phyloP scores from a whole-genome alignment of 2,329 filamentous ascomycete genomes.

The Cryphonectria nitschkei region DNA sequence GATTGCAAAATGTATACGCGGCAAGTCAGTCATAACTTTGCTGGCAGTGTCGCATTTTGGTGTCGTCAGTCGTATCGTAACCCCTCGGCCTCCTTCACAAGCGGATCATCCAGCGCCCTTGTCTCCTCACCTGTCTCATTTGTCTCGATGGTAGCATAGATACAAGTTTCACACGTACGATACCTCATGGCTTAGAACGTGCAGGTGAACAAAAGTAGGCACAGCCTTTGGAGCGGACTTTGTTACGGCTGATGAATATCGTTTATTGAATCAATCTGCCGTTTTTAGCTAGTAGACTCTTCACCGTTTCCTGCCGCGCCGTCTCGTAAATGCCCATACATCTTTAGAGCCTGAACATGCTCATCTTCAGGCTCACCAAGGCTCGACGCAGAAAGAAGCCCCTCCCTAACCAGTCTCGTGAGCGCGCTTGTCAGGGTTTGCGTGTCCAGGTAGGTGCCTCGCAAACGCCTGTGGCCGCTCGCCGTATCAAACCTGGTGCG shows the following conservation, averaged over 20 bases:
- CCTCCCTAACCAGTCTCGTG: background rate
- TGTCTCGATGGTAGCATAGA: background rate
- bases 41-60: background rate
- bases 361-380: background rate
- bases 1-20: background rate
- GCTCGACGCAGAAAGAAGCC: background rate
- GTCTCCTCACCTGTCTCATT: background rate
- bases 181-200: background rate
- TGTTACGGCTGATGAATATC: background rate
- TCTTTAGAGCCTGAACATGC: background rate
- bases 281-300: background rate
- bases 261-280: background rate
- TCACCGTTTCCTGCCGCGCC: background rate
- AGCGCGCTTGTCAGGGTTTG: constrained; percentile 37
- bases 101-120: no score
- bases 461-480: constrained; percentile 76
- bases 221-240: background rate
- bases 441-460: constrained; percentile 78
- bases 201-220: background rate
- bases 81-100: background rate
- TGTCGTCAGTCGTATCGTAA: background rate
- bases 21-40: background rate
- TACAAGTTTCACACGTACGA: background rate
- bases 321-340: background rate
- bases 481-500: constrained; percentile 72